Percentiles rank a stretch among this genome's conserved stretches.
phyloP scores from a whole-genome alignment of 192 early-diverging fungal genomes.

The Coemansia sp. region DNA sequence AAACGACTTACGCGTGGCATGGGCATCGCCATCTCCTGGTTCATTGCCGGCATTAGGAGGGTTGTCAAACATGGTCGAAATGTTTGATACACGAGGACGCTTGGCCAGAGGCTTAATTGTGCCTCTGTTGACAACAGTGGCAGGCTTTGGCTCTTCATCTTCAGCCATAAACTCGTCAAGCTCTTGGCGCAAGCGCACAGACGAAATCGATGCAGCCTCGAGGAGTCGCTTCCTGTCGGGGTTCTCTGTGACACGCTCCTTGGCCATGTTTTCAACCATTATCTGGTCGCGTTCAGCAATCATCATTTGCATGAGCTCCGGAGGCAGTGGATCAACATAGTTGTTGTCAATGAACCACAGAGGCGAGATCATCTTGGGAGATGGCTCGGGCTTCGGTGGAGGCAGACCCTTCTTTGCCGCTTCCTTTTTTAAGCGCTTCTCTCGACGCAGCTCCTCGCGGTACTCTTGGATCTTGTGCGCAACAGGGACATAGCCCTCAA shows the following conservation, averaged over 20 bases:
- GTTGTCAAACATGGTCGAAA: conserved; percentile 18
- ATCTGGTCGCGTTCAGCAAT: conserved; percentile 27
- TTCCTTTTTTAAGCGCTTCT: conserved; percentile 24
- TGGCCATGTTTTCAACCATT: conserved; percentile 15
- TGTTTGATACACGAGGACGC: conserved; percentile 23
- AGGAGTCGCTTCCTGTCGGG: conserved; percentile 38
- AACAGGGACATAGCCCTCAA: conserved; percentile 39
- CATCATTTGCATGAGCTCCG: conserved; percentile 18
- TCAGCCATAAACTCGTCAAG: conserved; percentile 19
- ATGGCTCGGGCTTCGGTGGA: conserved; percentile 3
- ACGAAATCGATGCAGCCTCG: conserved; percentile 29
- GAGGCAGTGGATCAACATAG: conserved; percentile 27
- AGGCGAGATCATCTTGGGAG: conserved; percentile 16
- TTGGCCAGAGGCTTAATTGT: conserved; percentile 39
- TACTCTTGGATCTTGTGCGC: conserved; percentile 31
- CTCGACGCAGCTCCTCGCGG: conserved; percentile 36
- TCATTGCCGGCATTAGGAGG: neutral
- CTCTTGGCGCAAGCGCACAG: conserved; percentile 32
- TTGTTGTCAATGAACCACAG: conserved; percentile 32
- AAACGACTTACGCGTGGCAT: conserved; percentile 23
- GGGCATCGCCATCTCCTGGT: conserved; percentile 3
- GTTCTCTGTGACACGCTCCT: conserved; percentile 16
- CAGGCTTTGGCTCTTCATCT: neutral
- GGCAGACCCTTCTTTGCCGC: conserved; percentile 25
- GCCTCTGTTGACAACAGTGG: conserved; percentile 7